Conservation (phyloP, 768 basidiomycete genomes). For the Galerina marginata region DNA sequence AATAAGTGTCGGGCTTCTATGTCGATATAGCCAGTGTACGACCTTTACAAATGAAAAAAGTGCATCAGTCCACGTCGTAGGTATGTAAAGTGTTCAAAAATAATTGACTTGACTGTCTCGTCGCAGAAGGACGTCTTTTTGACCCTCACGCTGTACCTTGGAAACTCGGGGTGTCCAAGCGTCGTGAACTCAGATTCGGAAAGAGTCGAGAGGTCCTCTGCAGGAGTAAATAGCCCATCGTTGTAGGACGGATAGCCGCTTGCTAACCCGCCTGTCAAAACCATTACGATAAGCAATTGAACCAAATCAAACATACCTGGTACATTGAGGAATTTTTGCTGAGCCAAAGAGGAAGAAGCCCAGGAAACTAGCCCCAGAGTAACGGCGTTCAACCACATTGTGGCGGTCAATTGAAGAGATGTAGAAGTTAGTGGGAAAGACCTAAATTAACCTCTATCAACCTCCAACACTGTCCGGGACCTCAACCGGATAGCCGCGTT, state of each 20-base stretch:
- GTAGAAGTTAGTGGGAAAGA: conserved; percentile 1
- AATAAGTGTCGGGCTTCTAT: conserved; percentile 66
- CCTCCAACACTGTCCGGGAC: neutral
- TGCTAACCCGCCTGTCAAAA: neutral
- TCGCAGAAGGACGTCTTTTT: conserved; percentile 68
- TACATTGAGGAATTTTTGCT: neutral
- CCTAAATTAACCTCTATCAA: neutral
- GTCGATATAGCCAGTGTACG: conserved; percentile 74
- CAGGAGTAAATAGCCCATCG: conserved; percentile 39
- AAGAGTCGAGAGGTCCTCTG: conserved; percentile 38
- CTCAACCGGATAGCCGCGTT: no score
- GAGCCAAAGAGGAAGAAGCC: neutral
- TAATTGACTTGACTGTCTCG: conserved; percentile 53
- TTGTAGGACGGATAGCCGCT: conserved; percentile 20
- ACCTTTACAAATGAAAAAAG: conserved; percentile 32
- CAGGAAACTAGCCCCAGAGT: neutral
- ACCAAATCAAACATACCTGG: neutral
- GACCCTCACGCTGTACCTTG: conserved; percentile 57
- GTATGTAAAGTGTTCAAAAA: neutral
- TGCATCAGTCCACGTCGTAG: no score
- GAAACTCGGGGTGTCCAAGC: conserved; percentile 54
- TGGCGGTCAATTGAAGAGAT: neutral
- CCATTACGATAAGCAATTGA: neutral
- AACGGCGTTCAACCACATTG: neutral
- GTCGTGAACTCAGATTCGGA: conserved; percentile 41